A percentile compares a stretch with the other conserved stretches of the same genome.
Evolutionary conservation across 768 basidiomycete species (phyloP).

Genomic region (Suillus tomentosus): DNA sequence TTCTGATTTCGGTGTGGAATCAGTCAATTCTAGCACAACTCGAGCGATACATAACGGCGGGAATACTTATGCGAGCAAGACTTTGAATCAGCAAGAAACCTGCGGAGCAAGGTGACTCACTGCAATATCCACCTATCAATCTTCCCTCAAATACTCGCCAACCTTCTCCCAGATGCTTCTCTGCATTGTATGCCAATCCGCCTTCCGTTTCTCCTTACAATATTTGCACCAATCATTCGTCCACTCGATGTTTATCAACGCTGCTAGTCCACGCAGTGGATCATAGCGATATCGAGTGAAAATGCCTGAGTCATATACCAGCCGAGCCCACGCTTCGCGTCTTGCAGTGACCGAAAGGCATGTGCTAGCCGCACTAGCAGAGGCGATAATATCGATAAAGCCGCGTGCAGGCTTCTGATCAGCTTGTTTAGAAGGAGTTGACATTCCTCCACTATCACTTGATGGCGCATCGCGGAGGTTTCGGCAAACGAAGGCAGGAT

Average conservation of each 20-base stretch:
- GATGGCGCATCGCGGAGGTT: not conserved
- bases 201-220: constrained; percentile 31
- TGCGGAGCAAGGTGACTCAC: not conserved
- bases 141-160: not conserved
- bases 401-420: not conserved
- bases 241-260: constrained; percentile 29
- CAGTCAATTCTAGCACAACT: not conserved
- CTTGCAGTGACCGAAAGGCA: not conserved
- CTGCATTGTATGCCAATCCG: not conserved
- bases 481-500: constrained; percentile 1
- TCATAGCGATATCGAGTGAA: constrained; percentile 34
- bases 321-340: constrained; percentile 12
- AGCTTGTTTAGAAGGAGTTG: no score
- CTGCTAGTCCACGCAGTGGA: constrained; percentile 38
- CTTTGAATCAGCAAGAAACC: not conserved
- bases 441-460: not conserved
- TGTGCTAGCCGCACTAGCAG: constrained; percentile 14
- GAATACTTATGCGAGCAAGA: not conserved
- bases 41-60: not conserved
- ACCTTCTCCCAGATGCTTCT: not conserved
- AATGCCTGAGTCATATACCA: constrained; percentile 24
- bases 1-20: not conserved
- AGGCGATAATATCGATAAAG: constrained; percentile 12
- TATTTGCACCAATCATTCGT: constrained; percentile 33
- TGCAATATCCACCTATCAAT: not conserved